These are phyloP conservation scores for Saccharomycopsis synnaedendra DNA, from an alignment of 805 yeast species.

Conservation along the genomic window DNA sequence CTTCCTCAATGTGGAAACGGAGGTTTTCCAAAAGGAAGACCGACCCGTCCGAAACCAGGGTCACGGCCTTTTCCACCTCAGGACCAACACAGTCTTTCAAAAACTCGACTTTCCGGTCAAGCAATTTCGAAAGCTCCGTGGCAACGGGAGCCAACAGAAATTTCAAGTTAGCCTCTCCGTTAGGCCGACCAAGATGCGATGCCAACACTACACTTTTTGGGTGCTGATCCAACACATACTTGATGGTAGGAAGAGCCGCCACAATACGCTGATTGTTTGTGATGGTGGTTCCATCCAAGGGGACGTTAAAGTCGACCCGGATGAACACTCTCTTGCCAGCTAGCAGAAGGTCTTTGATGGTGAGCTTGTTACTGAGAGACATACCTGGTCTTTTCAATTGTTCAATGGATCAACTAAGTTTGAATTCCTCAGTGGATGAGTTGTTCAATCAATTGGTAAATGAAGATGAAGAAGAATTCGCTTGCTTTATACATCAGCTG, in stretches of 20 bases:
- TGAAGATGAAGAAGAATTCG: no score
- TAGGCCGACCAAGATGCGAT: slow-evolving; percentile 98
- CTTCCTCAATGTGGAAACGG: slow-evolving; percentile 97
- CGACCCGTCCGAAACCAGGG: slow-evolving; percentile 64
- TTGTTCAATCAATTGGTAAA: not conserved
- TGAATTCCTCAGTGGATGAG: not conserved
- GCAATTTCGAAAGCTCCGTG: slow-evolving; percentile 70
- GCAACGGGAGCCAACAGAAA: slow-evolving; percentile 93
- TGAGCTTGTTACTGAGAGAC: slow-evolving; percentile 90
- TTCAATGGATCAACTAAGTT: no score
- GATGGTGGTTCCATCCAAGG: slow-evolving; percentile 90
- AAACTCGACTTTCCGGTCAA: slow-evolving; percentile 62
- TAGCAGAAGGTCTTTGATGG: slow-evolving; percentile 84
- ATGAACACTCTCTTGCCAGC: slow-evolving; percentile 92
- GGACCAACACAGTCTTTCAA: slow-evolving; percentile 86
- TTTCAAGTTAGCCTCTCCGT: slow-evolving; percentile 79
- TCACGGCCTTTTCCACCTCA: slow-evolving; percentile 74
- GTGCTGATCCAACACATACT: slow-evolving; percentile 83
- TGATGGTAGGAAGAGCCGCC: slow-evolving; percentile 97
- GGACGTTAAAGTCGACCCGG: slow-evolving; percentile 95
- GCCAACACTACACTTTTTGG: slow-evolving; percentile 91
- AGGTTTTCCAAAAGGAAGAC: slow-evolving; percentile 91
- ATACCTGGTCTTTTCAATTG: slow-evolving; percentile 25
- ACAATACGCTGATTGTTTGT: slow-evolving; percentile 99
- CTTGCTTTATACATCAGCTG: no score